Base-by-base conservation (phyloP, 2,329 filamentous ascomycete genomes). In the Allantophomopsis cytisporea region DNA sequence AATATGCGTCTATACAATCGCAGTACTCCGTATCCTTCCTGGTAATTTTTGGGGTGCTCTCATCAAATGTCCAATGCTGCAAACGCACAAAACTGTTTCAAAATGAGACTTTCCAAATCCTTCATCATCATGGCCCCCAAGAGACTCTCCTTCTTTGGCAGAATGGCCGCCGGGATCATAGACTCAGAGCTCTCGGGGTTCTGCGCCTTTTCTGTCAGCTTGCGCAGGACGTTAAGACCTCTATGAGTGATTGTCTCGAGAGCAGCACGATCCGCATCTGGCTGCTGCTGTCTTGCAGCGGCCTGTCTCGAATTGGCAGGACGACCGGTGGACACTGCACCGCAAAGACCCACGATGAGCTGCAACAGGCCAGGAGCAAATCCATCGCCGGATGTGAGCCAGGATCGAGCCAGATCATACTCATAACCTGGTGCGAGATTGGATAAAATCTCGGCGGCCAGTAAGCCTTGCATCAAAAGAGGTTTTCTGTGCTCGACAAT, bases 391-490 rank as follows among this genome's bases (percentile, higher is more conserved):
- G 83, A 86, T 31, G 80, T 76, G 7, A 96, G 71, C 88, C 91
- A 96, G 1, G 73, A 68, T 41, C 76, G 75, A 4, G 88, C 81
- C 7, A 95, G 62, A 4, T 75, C 71, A 13, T 71, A 71, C 47
- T 93, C 86, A n/a, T 75, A 69, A 4, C 72, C 71, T 2, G 80
- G 80, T 3, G 77, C 75, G 11, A 95, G 66, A 8, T 79, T 79
- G 0, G 86, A 77, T 3, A 96, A 63, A 38, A 96, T 93, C 49
- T 96, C 88, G 1, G 86, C 88, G 1, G 87, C 83, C 5, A 96
- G 68, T 50, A 96, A 74, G 1, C 87, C 88, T 60, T 98, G 91
- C 71, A 94, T 91, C 10, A 98, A 64, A 51, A 86, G 80, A 1
- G 91, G 82, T 59, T 94, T 94, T 41, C 91, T 78, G 4, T 75